Evolutionary conservation across 805 yeast genomes (phyloP), one percentile per base, ranked within the genome.

Genomic region (Hagleromyces aurorensis): DNA sequence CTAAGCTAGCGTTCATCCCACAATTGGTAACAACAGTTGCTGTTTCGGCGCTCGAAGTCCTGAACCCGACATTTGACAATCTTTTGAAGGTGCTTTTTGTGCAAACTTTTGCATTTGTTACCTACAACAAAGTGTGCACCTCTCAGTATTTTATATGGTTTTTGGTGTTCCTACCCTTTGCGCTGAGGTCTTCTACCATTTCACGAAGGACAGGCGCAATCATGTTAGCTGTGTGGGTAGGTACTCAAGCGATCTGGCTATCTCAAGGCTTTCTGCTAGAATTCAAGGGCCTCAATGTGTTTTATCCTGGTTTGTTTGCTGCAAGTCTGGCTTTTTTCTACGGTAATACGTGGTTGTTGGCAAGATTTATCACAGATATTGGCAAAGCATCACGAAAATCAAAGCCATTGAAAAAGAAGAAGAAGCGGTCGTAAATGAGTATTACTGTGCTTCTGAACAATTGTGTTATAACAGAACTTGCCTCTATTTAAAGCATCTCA

Each of bases 91-190:
- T 79, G 3, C 48, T 80, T 38, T 87, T 89, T 38, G 61, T 86
- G 8, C 91, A 82, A 52, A 81, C 93, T 0, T 70, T 79, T 45
- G 65, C 75, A n/a, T 82, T 81, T 56, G 86, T 81, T 11, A 63
- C 83, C 1, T 80, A 71, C 57, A 81, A 81, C 59, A 81, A 81
- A 56, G 91, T 81, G 13, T 77, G 85, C 47, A 91, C 98, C 0
- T 84, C 96, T 1, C 98, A 91, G 60, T 91, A 91, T 57, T 91
- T 91, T 57, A 73, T 89, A 38, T 91, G 98, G 98, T 91, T 80
- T 48, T 59, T 91, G 44, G 81, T 86, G 9, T 73, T 87, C 41
- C 55, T 89, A 23, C 97, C 98, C 2, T 72, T 82, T 32, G 78
- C 63, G 45, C 51, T 85, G 6, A 62, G 77, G 2, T 50, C 59